Evolutionary conservation across 1,284 basidiomycete genomes (phyloP), one percentile per base, ranked within the genome.

Genomic region (Ustilago loliicola): DNA sequence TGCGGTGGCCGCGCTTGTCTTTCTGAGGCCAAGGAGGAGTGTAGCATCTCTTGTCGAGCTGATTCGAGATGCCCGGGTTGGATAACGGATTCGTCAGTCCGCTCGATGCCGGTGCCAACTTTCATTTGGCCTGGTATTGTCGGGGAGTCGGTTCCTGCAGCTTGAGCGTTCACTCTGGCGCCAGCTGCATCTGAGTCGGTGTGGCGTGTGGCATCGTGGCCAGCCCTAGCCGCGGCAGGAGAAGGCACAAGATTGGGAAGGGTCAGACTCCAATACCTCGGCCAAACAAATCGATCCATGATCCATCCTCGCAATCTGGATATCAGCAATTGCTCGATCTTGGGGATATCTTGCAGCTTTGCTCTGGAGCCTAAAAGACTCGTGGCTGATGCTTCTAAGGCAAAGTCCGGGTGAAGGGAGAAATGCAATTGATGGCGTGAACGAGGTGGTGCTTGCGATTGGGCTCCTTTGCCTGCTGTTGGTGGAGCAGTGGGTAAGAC

Each of bases 261-360:
- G 7, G 86, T 86, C 42, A 89, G 79, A 9, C 86, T 87, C 70
- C 88, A 83, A 62, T 87, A 88, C 50, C 87, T 82, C 0, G 89
- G 89, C 87, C 88, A 88, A 29, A 89, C 89, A 57, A 89, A 82
- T 4, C 87, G 86, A 64, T 89, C 88, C 68, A 88, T 87, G 19
- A 90, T 88, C 56, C 86, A 88, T 2, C 86, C 86, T 30, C 89
- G 86, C 0, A 90, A 78, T 3, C 89, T 86, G 4, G 88, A 87
- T 2, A 89, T 79, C 59, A 90, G 87, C 32, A 90, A 87, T 79
- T 90, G 89, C 72, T 90, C 89, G 47, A 90, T 88, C 80, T 90
- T 90, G 11, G 90, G 90, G 2, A 90, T 88, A 76, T 90, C 90
- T 72, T 90, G 89, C 21, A 90, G 84, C 82, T 90, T 90, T 6